Percentiles rank a stretch among this genome's conserved stretches.
phyloP scores from a whole-genome alignment of 768 basidiomycete species.

The Suillus cothurnatus region DNA sequence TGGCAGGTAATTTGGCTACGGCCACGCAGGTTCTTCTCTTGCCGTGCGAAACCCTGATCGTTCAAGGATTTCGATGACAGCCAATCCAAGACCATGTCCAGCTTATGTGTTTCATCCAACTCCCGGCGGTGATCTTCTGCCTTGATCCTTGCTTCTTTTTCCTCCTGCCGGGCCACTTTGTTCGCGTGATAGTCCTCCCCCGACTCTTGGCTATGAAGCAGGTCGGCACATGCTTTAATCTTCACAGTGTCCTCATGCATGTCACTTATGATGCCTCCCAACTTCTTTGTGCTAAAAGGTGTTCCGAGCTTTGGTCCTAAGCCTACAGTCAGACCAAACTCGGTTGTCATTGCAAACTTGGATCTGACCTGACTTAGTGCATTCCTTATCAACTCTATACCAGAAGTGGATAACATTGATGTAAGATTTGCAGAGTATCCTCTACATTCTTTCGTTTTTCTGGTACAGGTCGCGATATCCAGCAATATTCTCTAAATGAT shows the following conservation, averaged over 20 bases:
- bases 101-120: no score
- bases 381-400: conserved; percentile 26
- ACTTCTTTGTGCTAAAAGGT: conserved; percentile 1
- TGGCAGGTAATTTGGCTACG: not conserved
- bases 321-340: not conserved
- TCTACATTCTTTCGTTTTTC: conserved; percentile 16
- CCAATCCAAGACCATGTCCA: no score
- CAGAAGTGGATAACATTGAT: conserved; percentile 28
- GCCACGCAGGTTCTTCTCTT: not conserved
- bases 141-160: no score
- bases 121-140: no score
- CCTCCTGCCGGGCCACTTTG: no score
- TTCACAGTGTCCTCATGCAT: not conserved
- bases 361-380: conserved; percentile 10
- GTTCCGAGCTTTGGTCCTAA: not conserved
- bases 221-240: not conserved
- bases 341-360: no score
- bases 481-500: conserved; percentile 17
- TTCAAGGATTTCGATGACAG: no score
- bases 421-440: conserved; percentile 19
- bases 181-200: not conserved
- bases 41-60: no score
- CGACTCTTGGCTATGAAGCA: not conserved
- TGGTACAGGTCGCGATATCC: conserved; percentile 21
- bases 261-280: not conserved